Evolutionary conservation across 75 land plant genomes (phyloP).

Genomic region (Azolla pinnata): DNA sequence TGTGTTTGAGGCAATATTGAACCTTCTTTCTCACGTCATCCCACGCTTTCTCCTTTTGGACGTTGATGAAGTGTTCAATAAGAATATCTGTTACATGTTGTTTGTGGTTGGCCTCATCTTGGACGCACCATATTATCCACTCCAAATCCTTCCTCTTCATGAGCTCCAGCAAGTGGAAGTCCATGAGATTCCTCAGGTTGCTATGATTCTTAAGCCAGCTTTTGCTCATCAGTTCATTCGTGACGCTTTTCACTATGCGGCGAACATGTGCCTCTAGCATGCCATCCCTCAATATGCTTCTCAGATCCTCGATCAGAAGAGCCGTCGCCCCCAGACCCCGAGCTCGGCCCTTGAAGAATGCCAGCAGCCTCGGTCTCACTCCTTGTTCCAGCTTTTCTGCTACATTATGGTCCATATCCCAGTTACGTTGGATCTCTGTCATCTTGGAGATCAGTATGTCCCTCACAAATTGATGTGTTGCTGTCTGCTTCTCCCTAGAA

Average conservation of each 20-base stretch:
- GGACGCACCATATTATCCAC: background rate
- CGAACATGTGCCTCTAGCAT: background rate
- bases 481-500: background rate
- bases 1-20: background rate
- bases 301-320: background rate
- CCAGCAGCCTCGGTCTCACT: background rate
- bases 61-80: background rate
- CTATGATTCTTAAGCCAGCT: background rate
- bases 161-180: constrained; percentile 1
- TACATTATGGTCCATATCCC: constrained; percentile 1
- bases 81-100: background rate
- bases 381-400: background rate
- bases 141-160: background rate
- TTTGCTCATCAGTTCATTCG: background rate
- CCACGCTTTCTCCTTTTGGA: background rate
- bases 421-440: background rate
- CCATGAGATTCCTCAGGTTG: background rate
- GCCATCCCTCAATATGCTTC: background rate
- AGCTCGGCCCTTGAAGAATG: background rate
- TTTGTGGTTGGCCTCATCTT: background rate
- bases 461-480: background rate
- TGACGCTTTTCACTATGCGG: background rate
- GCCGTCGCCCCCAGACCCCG: background rate
- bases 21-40: background rate
- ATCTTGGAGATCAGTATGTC: background rate